These are phyloP conservation scores for Skeletonema costatum DNA, from an alignment of 108 stramenopile genomes.

Conservation along the genomic window DNA sequence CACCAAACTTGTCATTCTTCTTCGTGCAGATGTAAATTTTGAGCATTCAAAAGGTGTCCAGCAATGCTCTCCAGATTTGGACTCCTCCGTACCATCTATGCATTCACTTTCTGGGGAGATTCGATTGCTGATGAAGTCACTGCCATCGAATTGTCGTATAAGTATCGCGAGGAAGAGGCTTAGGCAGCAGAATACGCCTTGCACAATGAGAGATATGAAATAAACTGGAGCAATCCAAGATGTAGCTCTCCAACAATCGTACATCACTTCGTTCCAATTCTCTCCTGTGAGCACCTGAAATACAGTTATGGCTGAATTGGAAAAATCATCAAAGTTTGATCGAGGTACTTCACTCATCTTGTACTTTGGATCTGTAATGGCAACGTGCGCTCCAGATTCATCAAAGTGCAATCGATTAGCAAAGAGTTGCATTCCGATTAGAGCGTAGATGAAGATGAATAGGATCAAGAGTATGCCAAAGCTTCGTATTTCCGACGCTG, in stretches of 20 bases:
- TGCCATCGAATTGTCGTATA: slow-evolving; percentile 54
- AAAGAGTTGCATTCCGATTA: slow-evolving; percentile 75
- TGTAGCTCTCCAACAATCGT: slow-evolving; percentile 54
- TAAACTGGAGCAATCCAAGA: slow-evolving; percentile 48
- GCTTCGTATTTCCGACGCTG: slow-evolving; percentile 63
- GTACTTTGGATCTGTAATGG: slow-evolving; percentile 35
- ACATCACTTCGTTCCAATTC: slow-evolving; percentile 72
- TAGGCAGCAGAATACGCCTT: slow-evolving; percentile 59
- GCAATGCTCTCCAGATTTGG: not conserved
- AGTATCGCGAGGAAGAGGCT: slow-evolving; percentile 74
- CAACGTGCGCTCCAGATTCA: slow-evolving; percentile 13
- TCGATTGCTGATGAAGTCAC: slow-evolving; percentile 10
- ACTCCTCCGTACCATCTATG: not conserved
- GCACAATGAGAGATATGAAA: slow-evolving; percentile 52
- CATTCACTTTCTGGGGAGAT: not conserved
- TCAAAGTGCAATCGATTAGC: slow-evolving; percentile 64
- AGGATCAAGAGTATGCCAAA: slow-evolving; percentile 64
- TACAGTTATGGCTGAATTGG: slow-evolving; percentile 32
- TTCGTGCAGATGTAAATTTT: not conserved
- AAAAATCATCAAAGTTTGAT: slow-evolving; percentile 61
- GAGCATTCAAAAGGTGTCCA: not conserved
- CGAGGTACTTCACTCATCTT: slow-evolving; percentile 33
- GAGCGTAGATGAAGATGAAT: slow-evolving; percentile 71
- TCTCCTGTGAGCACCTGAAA: slow-evolving; percentile 68
- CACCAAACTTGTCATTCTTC: not conserved